phyloP scores from a whole-genome alignment of 2,329 filamentous ascomycete genomes.

The Plenodomus tracheiphilus region DNA sequence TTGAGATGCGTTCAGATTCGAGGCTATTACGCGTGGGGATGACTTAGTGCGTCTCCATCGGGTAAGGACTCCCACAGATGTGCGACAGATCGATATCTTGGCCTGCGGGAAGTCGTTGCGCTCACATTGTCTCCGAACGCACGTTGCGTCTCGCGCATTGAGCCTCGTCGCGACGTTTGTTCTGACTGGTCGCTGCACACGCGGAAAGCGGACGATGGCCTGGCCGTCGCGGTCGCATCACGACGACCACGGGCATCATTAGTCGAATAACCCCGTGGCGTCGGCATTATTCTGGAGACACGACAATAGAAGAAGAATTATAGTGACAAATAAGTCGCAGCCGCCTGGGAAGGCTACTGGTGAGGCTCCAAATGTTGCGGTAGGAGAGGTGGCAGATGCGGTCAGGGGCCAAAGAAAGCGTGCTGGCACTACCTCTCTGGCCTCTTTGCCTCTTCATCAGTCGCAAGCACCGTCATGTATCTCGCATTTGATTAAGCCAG shows the following conservation, averaged over 20 bases:
- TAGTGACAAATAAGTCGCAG: not conserved
- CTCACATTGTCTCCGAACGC: slow-evolving; percentile 6
- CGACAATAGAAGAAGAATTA: slow-evolving; percentile 1
- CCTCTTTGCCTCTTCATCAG: not conserved
- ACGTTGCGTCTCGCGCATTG: slow-evolving; percentile 7
- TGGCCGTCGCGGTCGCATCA: slow-evolving; percentile 17
- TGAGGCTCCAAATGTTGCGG: slow-evolving; percentile 4
- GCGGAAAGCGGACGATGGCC: slow-evolving; percentile 21
- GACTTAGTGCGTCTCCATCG: slow-evolving; percentile 18
- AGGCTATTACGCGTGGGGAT: slow-evolving; percentile 19
- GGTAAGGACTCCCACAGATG: slow-evolving; percentile 28
- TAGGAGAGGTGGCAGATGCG: not conserved
- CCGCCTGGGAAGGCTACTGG: not conserved
- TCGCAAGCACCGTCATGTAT: not conserved
- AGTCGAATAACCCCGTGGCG: slow-evolving; percentile 5
- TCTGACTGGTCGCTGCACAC: slow-evolving; percentile 19
- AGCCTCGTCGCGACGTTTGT: slow-evolving; percentile 15
- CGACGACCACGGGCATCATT: slow-evolving; percentile 5
- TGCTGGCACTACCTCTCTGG: not conserved
- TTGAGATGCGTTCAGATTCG: slow-evolving; percentile 20
- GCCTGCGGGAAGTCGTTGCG: slow-evolving; percentile 11
- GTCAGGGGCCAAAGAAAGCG: not conserved
- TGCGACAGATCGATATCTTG: slow-evolving; percentile 34
- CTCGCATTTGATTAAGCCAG: no score
- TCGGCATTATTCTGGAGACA: slow-evolving; percentile 15